Conservation (phyloP, 2,329 filamentous ascomycete species). For the Tolypocladium pustulatum region DNA sequence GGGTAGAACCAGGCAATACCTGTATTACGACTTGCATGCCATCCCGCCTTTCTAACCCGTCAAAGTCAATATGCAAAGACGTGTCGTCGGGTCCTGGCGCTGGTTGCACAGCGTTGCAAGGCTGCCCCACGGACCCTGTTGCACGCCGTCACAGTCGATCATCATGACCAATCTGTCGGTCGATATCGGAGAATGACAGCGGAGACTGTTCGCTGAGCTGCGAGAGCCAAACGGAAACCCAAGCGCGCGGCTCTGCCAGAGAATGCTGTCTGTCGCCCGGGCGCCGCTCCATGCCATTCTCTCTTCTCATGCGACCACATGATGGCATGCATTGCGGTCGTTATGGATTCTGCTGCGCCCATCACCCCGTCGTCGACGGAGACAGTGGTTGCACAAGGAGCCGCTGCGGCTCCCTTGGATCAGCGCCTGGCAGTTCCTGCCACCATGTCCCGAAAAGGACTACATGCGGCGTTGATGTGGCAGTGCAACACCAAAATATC, state of each 20-base stretch:
- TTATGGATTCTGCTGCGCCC: not conserved
- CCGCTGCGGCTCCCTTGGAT: not conserved
- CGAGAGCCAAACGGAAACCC: not conserved
- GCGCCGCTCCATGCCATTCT: too few species aligned
- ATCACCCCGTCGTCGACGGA: not conserved
- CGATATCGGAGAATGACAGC: not conserved
- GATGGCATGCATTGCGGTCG: not conserved
- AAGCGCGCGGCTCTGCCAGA: not conserved
- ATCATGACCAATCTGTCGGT: not conserved
- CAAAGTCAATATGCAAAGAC: not conserved
- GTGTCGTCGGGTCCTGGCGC: not conserved
- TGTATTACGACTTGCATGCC: too few species aligned
- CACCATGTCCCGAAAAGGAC: not conserved
- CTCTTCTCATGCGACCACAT: not conserved
- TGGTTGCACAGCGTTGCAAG: not conserved
- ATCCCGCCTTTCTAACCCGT: too few species aligned
- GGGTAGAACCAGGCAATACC: not conserved
- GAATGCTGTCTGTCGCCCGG: too few species aligned
- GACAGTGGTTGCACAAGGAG: not conserved
- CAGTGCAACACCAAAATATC: not conserved
- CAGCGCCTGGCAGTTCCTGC: not conserved
- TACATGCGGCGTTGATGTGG: not conserved
- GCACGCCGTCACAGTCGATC: not conserved
- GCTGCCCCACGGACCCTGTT: not conserved
- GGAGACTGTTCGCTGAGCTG: not conserved